Evolutionary conservation across 179 eudicot species (phyloP).

Genomic region (Spinacia oleracea): DNA sequence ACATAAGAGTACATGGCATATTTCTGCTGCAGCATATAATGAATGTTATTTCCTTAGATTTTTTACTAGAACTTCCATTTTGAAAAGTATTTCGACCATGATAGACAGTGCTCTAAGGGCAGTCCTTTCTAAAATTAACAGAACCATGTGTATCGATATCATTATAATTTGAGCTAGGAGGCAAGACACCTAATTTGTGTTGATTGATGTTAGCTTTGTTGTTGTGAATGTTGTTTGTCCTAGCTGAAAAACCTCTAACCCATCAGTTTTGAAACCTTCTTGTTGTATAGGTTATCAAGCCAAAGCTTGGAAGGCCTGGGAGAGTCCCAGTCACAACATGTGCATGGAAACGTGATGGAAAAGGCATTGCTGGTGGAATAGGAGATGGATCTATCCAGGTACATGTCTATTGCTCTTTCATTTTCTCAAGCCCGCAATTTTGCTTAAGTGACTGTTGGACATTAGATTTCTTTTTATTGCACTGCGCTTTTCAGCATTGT

Average conservation of each 20-base stretch:
- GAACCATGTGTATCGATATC: neutral
- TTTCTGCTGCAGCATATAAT: neutral
- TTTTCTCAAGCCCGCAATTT: neutral
- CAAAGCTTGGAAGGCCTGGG: conserved; percentile 89
- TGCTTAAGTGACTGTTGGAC: neutral
- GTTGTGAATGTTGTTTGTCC: conserved; percentile 5
- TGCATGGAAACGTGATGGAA: conserved; percentile 90
- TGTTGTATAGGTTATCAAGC: conserved; percentile 73
- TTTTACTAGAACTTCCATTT: neutral
- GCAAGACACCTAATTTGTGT: neutral
- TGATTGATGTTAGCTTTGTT: conserved; percentile 5
- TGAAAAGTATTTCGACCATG: neutral
- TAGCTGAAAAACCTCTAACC: conserved; percentile 5
- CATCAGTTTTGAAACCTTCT: conserved; percentile 7
- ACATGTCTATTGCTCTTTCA: neutral
- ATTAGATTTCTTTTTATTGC: neutral
- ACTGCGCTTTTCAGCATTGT: neutral
- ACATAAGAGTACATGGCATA: neutral
- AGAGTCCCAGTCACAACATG: conserved; percentile 91
- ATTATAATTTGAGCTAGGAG: neutral
- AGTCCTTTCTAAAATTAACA: neutral
- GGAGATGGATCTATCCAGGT: conserved; percentile 99
- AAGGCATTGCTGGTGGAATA: conserved; percentile 85
- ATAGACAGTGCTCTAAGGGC: neutral
- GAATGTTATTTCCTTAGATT: neutral